phyloP scores from a whole-genome alignment of 208 protist genomes.

The Acanthamoeba sp. region DNA sequence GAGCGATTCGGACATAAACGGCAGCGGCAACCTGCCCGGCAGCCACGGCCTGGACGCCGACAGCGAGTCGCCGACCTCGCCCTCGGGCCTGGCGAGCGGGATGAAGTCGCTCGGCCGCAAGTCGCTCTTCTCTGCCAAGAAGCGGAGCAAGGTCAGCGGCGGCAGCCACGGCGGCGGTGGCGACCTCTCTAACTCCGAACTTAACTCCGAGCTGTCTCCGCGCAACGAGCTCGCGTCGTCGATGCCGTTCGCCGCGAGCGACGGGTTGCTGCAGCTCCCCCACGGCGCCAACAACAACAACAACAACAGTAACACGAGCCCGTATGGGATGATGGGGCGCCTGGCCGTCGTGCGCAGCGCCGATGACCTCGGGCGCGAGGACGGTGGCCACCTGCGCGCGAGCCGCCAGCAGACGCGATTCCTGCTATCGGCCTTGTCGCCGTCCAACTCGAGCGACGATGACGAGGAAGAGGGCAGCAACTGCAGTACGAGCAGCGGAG shows the following conservation, averaged over 20 bases:
- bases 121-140: not conserved
- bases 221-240: not conserved
- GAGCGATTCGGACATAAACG: not conserved
- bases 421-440: not conserved
- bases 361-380: not conserved
- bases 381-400: not conserved
- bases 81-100: not conserved
- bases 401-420: not conserved
- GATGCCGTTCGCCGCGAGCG: not conserved
- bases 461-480: not conserved
- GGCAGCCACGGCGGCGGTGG: not conserved
- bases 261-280: not conserved
- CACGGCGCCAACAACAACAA: too few relatives aligned
- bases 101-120: constrained; percentile 19
- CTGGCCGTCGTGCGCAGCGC: not conserved
- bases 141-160: not conserved
- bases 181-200: not conserved
- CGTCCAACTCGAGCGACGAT: not conserved
- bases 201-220: too few relatives aligned
- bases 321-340: too few relatives aligned
- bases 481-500: not conserved
- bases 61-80: not conserved
- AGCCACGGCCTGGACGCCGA: not conserved
- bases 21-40: constrained; percentile 20
- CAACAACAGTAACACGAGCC: too few relatives aligned